Evolutionary conservation across 2,329 filamentous ascomycete species (phyloP).

Genomic region (Pseudogymnoascus sp.): DNA sequence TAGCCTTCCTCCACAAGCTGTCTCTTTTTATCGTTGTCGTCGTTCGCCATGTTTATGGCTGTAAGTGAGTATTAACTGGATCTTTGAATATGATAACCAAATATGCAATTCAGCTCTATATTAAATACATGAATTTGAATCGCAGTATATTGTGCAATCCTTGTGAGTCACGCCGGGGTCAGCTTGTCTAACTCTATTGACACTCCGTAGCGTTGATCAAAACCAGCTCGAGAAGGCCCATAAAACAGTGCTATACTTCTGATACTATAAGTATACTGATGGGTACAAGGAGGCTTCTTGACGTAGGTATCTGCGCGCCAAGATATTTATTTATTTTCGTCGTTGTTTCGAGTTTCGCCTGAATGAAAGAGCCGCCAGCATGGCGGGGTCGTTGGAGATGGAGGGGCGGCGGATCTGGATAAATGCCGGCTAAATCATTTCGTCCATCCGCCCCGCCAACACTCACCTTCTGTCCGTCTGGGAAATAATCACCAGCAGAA

Average conservation of each 20-base stretch:
- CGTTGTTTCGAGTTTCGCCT: slow-evolving; percentile 2
- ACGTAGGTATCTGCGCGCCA: background rate
- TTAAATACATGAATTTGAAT: background rate
- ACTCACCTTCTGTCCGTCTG: background rate
- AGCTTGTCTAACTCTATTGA: background rate
- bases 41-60: slow-evolving; percentile 1
- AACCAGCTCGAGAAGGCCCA: background rate
- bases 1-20: slow-evolving; percentile 8
- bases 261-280: background rate
- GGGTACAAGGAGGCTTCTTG: background rate
- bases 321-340: background rate
- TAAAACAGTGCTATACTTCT: background rate
- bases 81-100: background rate
- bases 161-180: slow-evolving; percentile 3
- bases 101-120: background rate
- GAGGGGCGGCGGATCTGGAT: slow-evolving; percentile 7
- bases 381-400: slow-evolving; percentile 4
- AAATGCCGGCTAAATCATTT: slow-evolving; percentile 3
- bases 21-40: background rate
- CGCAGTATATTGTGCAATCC: background rate
- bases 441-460: background rate
- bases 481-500: background rate
- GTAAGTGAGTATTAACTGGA: background rate
- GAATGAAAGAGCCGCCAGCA: slow-evolving; percentile 7
- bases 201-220: background rate